Base-by-base conservation (phyloP, 2,329 filamentous ascomycete genomes). In the Elsinoe arachidis region DNA sequence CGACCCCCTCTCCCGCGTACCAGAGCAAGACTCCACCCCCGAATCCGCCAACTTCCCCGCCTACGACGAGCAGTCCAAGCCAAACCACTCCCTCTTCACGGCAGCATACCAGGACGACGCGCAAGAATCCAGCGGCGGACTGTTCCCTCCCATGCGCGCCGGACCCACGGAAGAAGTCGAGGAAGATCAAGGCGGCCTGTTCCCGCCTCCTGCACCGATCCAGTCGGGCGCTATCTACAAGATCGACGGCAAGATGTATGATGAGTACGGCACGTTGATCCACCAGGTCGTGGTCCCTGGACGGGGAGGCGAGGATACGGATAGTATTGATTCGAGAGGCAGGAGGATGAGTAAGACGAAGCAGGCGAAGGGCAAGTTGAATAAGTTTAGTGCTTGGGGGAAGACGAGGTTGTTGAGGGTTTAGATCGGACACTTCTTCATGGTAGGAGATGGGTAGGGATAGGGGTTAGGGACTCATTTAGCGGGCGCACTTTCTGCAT, bases 241-340 rank as follows among this genome's bases (percentile, higher is more conserved):
- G 9, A 56, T 56, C 41, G 37, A 56, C 34, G 54, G 54, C 41
- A 38, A 47, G 41, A 56, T 47, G 41, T 56, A 47, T 41, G 54
- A 56, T 19, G 54, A 56, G 38, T 56, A 49, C 54, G 54, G 54
- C 41, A 55, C 44, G 53, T 37, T 37, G 38, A 55, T 55, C 53
- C 21, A 56, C 19, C 21, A 30, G 12, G 54, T 56, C 26, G 39
- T 17, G 23, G 2, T 49, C 7, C 54, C 54, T 7, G 33, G n/a
- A 3, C 35, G 23, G 2, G 26, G 14, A 14, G 26, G 30, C 3
- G 54, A 49, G 21, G 30, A 15, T 12, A 15, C 12, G 14, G 51
- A 37, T 12, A 38, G n/a, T 23, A 15, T 39, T 6, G 54, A 56
- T 21, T n/a, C 17, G 23, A 6, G 33, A 2, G 54, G 54, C 1